Evolutionary conservation across 2,329 filamentous ascomycete genomes (phyloP), one percentile per base, ranked within the genome.

Genomic region (Didymosphaeria variabile): DNA sequence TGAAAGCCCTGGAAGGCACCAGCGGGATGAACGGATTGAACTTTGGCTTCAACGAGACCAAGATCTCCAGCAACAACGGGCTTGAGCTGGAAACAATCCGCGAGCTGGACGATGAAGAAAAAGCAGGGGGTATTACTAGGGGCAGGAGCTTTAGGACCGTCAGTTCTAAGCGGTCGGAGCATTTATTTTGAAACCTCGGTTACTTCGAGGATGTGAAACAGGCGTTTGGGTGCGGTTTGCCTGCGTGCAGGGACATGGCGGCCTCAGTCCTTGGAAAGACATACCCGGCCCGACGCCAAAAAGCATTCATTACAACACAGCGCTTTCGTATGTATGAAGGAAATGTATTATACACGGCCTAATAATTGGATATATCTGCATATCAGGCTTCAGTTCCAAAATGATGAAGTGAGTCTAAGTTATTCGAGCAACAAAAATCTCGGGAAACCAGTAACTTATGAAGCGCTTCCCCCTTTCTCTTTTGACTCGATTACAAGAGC

Each of bases 1-100:
- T 21, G 31, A 47, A 50, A 50, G 23, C 46, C 1, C 19, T 51
- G 9, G 53, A 55, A 23, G 53, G 53, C 38, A 55, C 26, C 9
- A 34, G 19, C 19, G 55, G 45, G 2, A 40, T 17, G 15, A 54
- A 58, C 31, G 59, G 59, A 3, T 53, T 62, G 10, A 58, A 58
- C 26, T 62, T 62, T 21, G 60, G 56, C 1, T 58, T 62, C 55
- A 56, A 40, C 15, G 60, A 62, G 51, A 56, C 60, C 12, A 58
- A 52, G 19, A 47, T 58, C 19, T 42, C 55, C 6, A 36, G 29
- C 21, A 52, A 44, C 10, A 31, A 31, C 5, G 38, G 32, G 17
- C 44, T 58, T 19, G 59, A 61, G 50, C 36, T 61, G 17, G 32
- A 47, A 12, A 58, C 44, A 17, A 61, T 61, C 5, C 29, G 40